These are phyloP conservation scores for Aegilops umbellulata DNA, from an alignment of 176 grass and related monocot species.

Conservation along the genomic window DNA sequence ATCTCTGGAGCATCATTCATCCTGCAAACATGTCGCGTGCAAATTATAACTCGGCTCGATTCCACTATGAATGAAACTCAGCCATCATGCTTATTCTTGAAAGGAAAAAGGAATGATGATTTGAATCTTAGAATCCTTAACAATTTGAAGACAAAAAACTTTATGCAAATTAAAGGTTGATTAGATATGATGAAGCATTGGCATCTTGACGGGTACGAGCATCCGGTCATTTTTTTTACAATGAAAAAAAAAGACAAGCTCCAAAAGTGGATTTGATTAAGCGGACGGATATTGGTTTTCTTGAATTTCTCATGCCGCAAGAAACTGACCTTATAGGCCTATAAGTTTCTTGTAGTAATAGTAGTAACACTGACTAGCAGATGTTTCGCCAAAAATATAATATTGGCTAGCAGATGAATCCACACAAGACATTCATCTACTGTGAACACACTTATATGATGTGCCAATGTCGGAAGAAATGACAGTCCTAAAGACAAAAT, in stretches of 20 bases:
- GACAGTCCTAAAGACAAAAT: not conserved
- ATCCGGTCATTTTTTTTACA: too few species aligned
- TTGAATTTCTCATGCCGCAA: not conserved
- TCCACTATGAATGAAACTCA: not conserved
- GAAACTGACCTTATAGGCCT: not conserved
- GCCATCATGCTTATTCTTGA: not conserved
- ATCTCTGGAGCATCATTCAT: constrained; percentile 87
- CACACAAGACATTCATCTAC: not conserved
- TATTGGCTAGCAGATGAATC: not conserved
- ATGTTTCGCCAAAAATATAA: not conserved
- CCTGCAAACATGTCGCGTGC: constrained; percentile 46
- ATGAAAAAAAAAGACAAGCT: not conserved
- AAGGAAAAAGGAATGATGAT: not conserved
- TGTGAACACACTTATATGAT: not conserved
- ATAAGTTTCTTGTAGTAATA: not conserved
- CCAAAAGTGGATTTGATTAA: not conserved
- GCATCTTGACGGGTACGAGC: not conserved
- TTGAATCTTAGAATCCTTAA: not conserved
- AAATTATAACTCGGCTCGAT: not conserved
- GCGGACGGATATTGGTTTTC: not conserved
- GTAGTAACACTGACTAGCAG: not conserved
- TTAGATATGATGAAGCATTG: not conserved
- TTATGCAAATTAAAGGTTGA: not conserved
- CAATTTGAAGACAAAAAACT: not conserved
- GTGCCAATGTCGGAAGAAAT: not conserved